Evolutionary conservation across 2,329 filamentous ascomycete species (phyloP).

Genomic region (Teratosphaeria zuluensis): DNA sequence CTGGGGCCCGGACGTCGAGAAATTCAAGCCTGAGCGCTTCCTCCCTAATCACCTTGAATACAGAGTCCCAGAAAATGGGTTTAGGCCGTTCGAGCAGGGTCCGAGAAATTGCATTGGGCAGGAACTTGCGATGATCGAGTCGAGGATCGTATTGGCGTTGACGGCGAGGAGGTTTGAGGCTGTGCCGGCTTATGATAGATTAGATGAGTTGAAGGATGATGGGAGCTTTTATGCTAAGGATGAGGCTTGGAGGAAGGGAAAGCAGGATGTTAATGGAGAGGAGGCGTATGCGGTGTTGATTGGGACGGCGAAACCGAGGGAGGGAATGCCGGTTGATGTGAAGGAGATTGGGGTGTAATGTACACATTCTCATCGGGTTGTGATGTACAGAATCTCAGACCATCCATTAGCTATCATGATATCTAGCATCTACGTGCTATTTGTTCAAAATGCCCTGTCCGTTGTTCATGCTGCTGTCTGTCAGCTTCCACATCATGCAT

Average conservation of each 20-base stretch:
- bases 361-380: too few relatives aligned
- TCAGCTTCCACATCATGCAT: too few relatives aligned
- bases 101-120: constrained; percentile 48
- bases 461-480: too few relatives aligned
- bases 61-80: constrained; percentile 27
- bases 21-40: constrained; percentile 3
- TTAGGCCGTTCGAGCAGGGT: constrained; percentile 46
- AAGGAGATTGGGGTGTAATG: not conserved
- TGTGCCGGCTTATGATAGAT: constrained; percentile 27
- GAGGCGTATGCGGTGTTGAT: constrained; percentile 25
- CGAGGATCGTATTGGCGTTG: constrained; percentile 36
- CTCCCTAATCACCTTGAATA: constrained; percentile 15
- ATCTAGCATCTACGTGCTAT: too few relatives aligned
- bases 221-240: constrained; percentile 21
- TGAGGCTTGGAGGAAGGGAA: not conserved
- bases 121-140: constrained; percentile 36
- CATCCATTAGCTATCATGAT: too few relatives aligned
- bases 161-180: constrained; percentile 43
- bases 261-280: constrained; percentile 12
- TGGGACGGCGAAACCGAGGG: constrained; percentile 25
- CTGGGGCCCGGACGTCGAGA: constrained; percentile 7
- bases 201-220: constrained; percentile 23
- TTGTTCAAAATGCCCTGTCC: too few relatives aligned
- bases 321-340: constrained; percentile 19
- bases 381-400: too few relatives aligned